phyloP scores from a whole-genome alignment of 83 land plant genomes.

The Thuja plicata region DNA sequence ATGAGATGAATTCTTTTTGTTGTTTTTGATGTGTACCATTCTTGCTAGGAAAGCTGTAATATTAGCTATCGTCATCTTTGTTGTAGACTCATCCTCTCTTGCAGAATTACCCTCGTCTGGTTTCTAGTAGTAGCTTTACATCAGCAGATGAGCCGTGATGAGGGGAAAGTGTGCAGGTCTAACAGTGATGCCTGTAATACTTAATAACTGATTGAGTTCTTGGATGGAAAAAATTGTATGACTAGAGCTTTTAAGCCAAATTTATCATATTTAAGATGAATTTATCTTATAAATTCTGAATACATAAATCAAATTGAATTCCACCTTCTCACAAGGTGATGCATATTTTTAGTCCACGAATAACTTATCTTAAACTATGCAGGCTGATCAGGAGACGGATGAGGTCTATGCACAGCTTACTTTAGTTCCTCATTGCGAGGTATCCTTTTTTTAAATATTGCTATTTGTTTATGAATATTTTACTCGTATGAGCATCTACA shows the following conservation, averaged over 20 bases:
- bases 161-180: not conserved
- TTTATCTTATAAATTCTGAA: not conserved
- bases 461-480: too few relatives aligned
- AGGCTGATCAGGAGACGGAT: constrained; percentile 71
- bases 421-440: constrained; percentile 49
- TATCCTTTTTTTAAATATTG: not conserved
- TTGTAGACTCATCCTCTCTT: not conserved
- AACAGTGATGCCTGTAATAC: not conserved
- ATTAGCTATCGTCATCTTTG: not conserved
- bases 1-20: not conserved
- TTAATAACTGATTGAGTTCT: not conserved
- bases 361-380: not conserved
- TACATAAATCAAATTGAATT: not conserved
- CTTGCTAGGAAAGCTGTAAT: not conserved
- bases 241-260: not conserved
- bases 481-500: too few relatives aligned
- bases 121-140: not conserved
- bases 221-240: not conserved
- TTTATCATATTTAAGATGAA: not conserved
- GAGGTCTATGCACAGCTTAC: constrained; percentile 59
- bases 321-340: not conserved
- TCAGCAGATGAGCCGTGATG: not conserved
- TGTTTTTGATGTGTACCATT: not conserved
- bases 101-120: not conserved
- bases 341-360: not conserved